These are phyloP conservation scores for Kazachstania sp. DNA, from an alignment of 1,139 yeast genomes.

Conservation along the genomic window DNA sequence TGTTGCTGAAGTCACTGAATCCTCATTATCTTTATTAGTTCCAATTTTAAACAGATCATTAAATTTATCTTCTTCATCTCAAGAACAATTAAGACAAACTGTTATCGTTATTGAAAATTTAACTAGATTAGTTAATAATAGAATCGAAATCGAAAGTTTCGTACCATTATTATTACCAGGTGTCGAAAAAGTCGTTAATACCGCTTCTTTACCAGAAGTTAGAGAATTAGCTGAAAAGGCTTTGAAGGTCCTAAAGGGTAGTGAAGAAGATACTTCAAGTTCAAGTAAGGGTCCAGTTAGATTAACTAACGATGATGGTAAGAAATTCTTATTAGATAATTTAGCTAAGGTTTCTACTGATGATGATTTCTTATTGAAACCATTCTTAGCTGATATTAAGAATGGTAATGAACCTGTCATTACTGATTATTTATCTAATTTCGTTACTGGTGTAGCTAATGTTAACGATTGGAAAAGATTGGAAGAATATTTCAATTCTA, in stretches of 20 bases:
- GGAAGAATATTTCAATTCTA: slow-evolving; percentile 44
- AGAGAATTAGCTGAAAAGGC: slow-evolving; percentile 91
- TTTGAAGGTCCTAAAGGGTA: slow-evolving; percentile 67
- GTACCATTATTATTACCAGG: slow-evolving; percentile 87
- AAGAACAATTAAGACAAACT: slow-evolving; percentile 93
- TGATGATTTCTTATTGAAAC: slow-evolving; percentile 11
- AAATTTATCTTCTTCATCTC: slow-evolving; percentile 75
- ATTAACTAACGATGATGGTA: slow-evolving; percentile 49
- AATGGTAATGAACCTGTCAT: slow-evolving; percentile 19
- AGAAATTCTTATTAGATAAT: slow-evolving; percentile 37
- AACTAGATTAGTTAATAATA: slow-evolving; percentile 90
- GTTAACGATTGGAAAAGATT: slow-evolving; percentile 86
- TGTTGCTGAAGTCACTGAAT: slow-evolving; percentile 97
- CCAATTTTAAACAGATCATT: slow-evolving; percentile 90
- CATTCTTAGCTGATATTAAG: slow-evolving; percentile 32
- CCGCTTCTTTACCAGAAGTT: slow-evolving; percentile 94
- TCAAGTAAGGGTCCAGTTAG: slow-evolving; percentile 59
- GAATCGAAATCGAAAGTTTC: slow-evolving; percentile 79
- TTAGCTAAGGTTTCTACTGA: slow-evolving; percentile 24
- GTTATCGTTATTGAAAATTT: slow-evolving; percentile 93
- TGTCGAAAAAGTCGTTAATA: slow-evolving; percentile 74
- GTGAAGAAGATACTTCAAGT: slow-evolving; percentile 44
- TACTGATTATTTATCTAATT: slow-evolving; percentile 43
- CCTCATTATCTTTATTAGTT: slow-evolving; percentile 80
- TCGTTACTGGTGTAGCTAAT: slow-evolving; percentile 68